phyloP scores from a whole-genome alignment of 2,329 filamentous ascomycete genomes.

The Alternaria arborescens region DNA sequence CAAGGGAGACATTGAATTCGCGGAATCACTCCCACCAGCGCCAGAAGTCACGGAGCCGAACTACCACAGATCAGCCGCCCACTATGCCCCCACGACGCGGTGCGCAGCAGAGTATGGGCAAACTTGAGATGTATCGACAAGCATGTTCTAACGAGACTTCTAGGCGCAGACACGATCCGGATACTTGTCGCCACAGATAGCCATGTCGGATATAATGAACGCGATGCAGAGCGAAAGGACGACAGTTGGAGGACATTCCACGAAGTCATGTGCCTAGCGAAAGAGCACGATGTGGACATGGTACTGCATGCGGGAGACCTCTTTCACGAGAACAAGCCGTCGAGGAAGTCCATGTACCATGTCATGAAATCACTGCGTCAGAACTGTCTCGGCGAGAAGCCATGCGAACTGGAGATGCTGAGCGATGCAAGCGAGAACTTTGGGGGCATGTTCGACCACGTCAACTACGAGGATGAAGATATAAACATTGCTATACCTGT shows the following conservation, averaged over 20 bases:
- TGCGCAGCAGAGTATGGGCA: constrained; percentile 39
- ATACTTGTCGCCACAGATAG: constrained; percentile 96
- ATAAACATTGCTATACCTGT: constrained; percentile 98
- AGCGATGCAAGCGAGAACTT: constrained; percentile 94
- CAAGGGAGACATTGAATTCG: neutral
- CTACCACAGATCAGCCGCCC: neutral
- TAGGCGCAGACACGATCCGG: constrained; percentile 83
- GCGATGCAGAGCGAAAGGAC: constrained; percentile 91
- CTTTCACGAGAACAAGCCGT: constrained; percentile 98
- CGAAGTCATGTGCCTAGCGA: constrained; percentile 90
- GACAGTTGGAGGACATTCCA: constrained; percentile 98
- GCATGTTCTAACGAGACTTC: constrained; percentile 16
- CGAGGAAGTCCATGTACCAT: constrained; percentile 93
- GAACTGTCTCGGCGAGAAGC: constrained; percentile 94
- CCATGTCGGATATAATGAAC: constrained; percentile 96
- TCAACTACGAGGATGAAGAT: constrained; percentile 97
- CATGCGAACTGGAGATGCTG: constrained; percentile 92
- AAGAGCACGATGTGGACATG: constrained; percentile 94
- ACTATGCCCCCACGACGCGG: constrained; percentile 40
- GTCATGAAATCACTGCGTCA: constrained; percentile 94
- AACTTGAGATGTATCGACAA: neutral
- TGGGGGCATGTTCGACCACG: constrained; percentile 84
- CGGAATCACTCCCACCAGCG: neutral
- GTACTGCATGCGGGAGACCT: constrained; percentile 92
- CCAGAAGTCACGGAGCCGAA: neutral